Base-by-base conservation (phyloP, 192 early-diverging fungal genomes). In the Martensiomyces pterosporus region DNA sequence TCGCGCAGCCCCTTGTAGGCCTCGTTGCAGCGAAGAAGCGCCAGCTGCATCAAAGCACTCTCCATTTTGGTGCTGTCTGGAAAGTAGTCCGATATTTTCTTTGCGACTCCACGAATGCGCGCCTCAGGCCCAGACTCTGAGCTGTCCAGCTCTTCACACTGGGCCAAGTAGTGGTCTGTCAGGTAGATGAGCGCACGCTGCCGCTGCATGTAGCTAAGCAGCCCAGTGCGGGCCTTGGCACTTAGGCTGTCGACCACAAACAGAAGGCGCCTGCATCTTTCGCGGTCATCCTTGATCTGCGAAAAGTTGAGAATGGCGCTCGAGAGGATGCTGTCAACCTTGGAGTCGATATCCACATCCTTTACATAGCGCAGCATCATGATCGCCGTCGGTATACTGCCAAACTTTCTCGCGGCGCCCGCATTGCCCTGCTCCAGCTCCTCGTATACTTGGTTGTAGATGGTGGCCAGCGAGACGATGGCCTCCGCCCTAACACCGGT, bases 321-420 rank as follows among this genome's bases (percentile, higher is more conserved):
- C 2, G 59, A 52, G 42, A 77, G 39, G 9, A 66, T 64, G 47
- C 60, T 62, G 35, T 77, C 64, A 12, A 72, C 75, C 26, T 60
- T 67, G 23, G 51, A 79, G 84, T 76, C 82, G 4, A 84, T 70
- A n/a, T 92, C 88, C 3, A 74, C 54, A 38, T 95, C 92, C 51
- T 90, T 87, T 17, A 91, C 67, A 58, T 93, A 98, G 14, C 93
- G 58, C n/a, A 86, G 68, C 41, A 90, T 83, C 16, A 96, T 57
- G n/a, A 98, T 60, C 18, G 65, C 78, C 15, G 82, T 78, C 2
- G 92, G 91, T 55, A 98, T 93, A 81, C 87, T 86, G 9, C 75
- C 80, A 76, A 91, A 87, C 37, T 86, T 86, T 16, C 67, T 76
- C 19, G 74, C 63, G 2, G 80, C 74, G 7, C 60, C 53, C 12